A percentile compares a stretch with the other conserved stretches of the same genome.
phyloP scores from a whole-genome alignment of 208 protist species.

The Leishmania martiniquensis region DNA sequence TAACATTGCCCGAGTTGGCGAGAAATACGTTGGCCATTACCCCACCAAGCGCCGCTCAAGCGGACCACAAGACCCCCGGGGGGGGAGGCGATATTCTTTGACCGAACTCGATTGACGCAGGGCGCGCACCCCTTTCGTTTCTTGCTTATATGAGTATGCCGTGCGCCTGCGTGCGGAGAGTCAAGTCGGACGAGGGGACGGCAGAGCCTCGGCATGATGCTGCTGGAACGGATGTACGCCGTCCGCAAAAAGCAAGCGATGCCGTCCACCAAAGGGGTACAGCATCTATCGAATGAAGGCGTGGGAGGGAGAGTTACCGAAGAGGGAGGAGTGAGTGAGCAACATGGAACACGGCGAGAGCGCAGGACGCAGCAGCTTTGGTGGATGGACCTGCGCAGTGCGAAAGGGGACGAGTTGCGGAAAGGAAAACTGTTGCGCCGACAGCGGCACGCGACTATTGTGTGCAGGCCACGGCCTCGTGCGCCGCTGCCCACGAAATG shows the following conservation, averaged over 20 bases:
- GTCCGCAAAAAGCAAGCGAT: not conserved
- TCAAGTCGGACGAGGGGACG: not conserved
- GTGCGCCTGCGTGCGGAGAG: not conserved
- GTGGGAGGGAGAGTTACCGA: too few relatives aligned
- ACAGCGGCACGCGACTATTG: not conserved
- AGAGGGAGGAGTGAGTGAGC: not conserved
- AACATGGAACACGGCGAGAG: not conserved
- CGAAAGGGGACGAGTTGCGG: not conserved
- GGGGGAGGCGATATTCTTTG: not conserved
- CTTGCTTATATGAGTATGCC: not conserved
- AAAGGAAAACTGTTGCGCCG: not conserved
- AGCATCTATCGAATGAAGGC: not conserved
- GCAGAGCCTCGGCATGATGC: not conserved
- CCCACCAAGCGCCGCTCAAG: not conserved
- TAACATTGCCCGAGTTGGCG: conserved; percentile 21
- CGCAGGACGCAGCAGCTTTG: not conserved
- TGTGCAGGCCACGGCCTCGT: not conserved
- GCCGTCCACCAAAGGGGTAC: not conserved
- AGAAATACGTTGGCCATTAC: not conserved
- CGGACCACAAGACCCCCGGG: not conserved
- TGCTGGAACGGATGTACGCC: not conserved
- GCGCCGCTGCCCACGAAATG: not conserved
- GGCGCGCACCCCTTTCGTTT: not conserved
- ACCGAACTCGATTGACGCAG: not conserved
- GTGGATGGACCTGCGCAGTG: not conserved